A percentile compares a stretch with the other conserved stretches of the same genome.
Conservation (phyloP, 1,284 basidiomycete species). For the Boletus sp. region DNA sequence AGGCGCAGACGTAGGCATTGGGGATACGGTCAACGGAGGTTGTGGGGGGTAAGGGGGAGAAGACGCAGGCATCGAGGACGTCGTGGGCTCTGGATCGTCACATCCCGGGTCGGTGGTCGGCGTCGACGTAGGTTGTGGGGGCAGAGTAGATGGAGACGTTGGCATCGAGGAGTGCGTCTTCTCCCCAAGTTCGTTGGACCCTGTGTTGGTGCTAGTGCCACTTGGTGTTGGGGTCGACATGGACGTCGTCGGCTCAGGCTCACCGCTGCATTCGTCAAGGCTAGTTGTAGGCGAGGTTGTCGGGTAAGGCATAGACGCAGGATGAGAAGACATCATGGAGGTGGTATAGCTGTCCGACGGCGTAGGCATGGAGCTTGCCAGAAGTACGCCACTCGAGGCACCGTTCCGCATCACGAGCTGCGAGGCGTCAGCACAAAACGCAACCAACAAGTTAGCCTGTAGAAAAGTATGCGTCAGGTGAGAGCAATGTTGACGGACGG, state of each 20-base stretch:
- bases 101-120: neutral
- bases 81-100: neutral
- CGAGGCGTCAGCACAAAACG: constrained; percentile 33
- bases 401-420: constrained; percentile 12
- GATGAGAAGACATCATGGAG: neutral
- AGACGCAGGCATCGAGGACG: neutral
- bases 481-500: too few species aligned
- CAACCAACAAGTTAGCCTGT: constrained; percentile 33
- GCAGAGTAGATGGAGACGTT: neutral
- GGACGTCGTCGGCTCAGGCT: neutral
- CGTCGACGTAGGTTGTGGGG: neutral
- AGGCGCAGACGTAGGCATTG: neutral
- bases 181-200: neutral
- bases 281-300: neutral
- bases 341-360: constrained; percentile 3
- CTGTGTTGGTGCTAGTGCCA: neutral
- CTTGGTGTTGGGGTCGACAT: neutral
- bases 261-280: neutral
- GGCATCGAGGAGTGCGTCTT: neutral
- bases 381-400: neutral
- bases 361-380: neutral
- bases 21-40: too few species aligned
- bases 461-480: neutral
- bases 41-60: too few species aligned
- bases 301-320: neutral